Percentiles rank a stretch among this genome's conserved stretches.
Evolutionary conservation across 2,329 filamentous ascomycete species (phyloP).

Genomic region (Aspergillus sp.): DNA sequence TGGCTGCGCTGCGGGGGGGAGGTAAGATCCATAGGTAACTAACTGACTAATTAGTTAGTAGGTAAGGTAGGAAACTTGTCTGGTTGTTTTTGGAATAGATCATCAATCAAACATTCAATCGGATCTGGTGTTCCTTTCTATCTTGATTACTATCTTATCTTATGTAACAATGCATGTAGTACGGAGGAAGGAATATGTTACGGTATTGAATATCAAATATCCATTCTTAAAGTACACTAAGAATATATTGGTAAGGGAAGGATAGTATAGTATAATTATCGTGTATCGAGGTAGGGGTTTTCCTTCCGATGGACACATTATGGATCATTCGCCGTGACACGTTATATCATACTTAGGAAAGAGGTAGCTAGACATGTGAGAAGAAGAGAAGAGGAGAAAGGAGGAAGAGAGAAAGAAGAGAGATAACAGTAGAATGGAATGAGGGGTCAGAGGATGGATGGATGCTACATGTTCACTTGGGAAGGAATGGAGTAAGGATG

Average conservation of each 20-base stretch:
- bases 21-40: no score
- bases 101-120: not conserved
- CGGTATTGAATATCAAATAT: not conserved
- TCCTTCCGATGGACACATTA: not conserved
- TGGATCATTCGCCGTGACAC: constrained; percentile 5
- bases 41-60: no score
- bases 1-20: no score
- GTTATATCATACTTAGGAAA: not conserved
- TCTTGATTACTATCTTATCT: not conserved
- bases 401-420: not conserved
- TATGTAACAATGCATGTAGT: no score
- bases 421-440: not conserved
- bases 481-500: not conserved
- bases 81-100: not conserved
- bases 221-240: not conserved
- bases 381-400: not conserved
- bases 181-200: not conserved
- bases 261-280: not conserved
- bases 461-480: constrained; percentile 3
- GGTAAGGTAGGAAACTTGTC: not conserved
- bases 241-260: not conserved
- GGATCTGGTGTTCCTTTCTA: not conserved
- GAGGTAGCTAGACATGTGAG: not conserved
- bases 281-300: not conserved
- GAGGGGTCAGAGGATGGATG: not conserved